Evolutionary conservation across 768 basidiomycete species (phyloP).

Genomic region (Naganishia randhawae): DNA sequence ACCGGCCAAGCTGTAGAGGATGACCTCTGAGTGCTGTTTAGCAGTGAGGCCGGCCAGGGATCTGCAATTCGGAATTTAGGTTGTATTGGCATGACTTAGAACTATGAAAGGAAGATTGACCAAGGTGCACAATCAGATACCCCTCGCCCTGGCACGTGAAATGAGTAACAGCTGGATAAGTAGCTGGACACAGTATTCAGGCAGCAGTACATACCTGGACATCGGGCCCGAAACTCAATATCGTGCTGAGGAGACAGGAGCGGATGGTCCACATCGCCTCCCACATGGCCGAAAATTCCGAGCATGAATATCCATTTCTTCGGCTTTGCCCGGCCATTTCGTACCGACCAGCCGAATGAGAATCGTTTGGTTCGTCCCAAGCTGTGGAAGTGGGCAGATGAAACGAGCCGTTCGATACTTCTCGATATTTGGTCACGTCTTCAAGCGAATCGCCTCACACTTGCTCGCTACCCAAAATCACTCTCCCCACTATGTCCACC

Average conservation of each 20-base stretch:
- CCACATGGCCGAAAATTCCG: neutral
- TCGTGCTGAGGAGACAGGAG: too few relatives aligned
- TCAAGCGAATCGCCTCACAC: neutral
- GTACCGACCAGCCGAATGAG: neutral
- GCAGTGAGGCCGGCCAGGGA: neutral
- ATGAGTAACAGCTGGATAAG: too few relatives aligned
- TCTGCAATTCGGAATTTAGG: neutral
- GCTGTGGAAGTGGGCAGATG: too few relatives aligned
- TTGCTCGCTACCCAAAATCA: neutral
- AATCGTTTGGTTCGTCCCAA: too few relatives aligned
- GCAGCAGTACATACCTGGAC: too few relatives aligned
- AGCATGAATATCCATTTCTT: neutral
- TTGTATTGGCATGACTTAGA: neutral
- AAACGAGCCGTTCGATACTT: neutral
- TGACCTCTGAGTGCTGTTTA: neutral
- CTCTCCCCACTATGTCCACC: neutral
- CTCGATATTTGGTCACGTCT: neutral
- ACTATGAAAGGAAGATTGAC: neutral
- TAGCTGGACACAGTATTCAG: too few relatives aligned
- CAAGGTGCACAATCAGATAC: too few relatives aligned
- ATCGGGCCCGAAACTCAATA: neutral
- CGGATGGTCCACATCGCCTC: neutral
- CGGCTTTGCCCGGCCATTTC: neutral
- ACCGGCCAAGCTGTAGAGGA: conserved; percentile 5
- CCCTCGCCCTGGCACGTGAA: too few relatives aligned